phyloP scores from a whole-genome alignment of 2,329 filamentous ascomycete species.

The Ceratocystiopsis sp. region DNA sequence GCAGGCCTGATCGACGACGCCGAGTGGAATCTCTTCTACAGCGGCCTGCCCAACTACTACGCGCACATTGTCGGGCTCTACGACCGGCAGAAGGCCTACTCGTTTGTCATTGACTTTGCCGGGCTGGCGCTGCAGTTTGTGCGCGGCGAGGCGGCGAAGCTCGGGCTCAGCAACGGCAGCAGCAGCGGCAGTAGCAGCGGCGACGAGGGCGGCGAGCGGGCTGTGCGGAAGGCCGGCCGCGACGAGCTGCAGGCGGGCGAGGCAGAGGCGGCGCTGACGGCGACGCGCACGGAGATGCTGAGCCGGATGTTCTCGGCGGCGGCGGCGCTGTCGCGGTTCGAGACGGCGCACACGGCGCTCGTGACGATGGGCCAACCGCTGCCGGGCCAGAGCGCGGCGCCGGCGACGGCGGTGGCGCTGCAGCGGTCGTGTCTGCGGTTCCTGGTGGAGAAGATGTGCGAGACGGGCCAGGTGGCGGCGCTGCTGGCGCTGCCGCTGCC shows the following conservation, averaged over 20 bases:
- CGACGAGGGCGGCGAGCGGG: slow-evolving; percentile 1
- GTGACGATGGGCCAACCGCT: slow-evolving; percentile 39
- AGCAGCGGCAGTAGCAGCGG: background rate
- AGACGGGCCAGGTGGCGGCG: slow-evolving; percentile 45
- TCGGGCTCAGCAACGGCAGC: background rate
- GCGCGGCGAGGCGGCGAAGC: slow-evolving; percentile 3
- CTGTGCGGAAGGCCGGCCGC: background rate
- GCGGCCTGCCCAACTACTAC: slow-evolving; percentile 70
- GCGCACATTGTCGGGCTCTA: slow-evolving; percentile 71
- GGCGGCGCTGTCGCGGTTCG: slow-evolving; percentile 61
- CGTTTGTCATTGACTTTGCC: slow-evolving; percentile 72
- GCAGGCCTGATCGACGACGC: slow-evolving; percentile 56
- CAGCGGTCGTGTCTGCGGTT: slow-evolving; percentile 54
- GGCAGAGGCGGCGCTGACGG: slow-evolving; percentile 2
- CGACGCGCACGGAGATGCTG: slow-evolving; percentile 49
- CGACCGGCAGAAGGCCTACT: slow-evolving; percentile 59
- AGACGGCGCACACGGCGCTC: slow-evolving; percentile 66
- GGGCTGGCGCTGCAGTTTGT: slow-evolving; percentile 54
- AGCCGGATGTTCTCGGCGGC: slow-evolving; percentile 72
- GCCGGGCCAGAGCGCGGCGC: background rate
- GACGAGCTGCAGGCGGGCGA: background rate
- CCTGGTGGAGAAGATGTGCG: slow-evolving; percentile 53
- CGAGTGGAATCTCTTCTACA: slow-evolving; percentile 52
- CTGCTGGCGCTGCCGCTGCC: slow-evolving; percentile 60
- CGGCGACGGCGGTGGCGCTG: slow-evolving; percentile 28